phyloP scores from a whole-genome alignment of 1,284 basidiomycete species.

The Leccinum subfulvum region DNA sequence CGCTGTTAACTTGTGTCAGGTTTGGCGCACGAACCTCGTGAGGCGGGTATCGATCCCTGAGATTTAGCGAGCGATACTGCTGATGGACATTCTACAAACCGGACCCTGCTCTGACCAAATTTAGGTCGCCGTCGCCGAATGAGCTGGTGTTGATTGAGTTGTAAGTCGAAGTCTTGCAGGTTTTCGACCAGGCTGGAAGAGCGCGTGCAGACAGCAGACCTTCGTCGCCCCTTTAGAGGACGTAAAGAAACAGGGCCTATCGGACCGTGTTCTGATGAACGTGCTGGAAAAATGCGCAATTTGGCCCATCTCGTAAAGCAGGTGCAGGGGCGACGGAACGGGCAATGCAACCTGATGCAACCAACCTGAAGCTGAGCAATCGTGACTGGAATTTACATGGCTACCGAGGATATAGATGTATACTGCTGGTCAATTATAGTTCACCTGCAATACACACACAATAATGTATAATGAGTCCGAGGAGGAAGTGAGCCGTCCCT shows the following conservation, averaged over 20 bases:
- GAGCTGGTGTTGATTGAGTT: conserved; percentile 14
- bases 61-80: conserved; percentile 56
- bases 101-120: conserved; percentile 30
- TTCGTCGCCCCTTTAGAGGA: conserved; percentile 7
- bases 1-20: conserved; percentile 47
- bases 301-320: neutral
- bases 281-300: neutral
- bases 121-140: conserved; percentile 15
- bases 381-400: neutral
- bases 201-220: conserved; percentile 15
- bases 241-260: neutral
- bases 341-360: neutral
- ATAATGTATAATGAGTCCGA: too few relatives aligned
- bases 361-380: neutral
- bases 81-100: conserved; percentile 64
- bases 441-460: neutral
- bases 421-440: neutral
- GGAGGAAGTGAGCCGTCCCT: neutral
- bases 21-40: conserved; percentile 55
- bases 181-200: neutral
- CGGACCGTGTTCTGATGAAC: neutral
- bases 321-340: neutral
- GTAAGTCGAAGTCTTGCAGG: conserved; percentile 8
- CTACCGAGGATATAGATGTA: neutral
- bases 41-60: conserved; percentile 58